Percentiles rank a stretch among this genome's conserved stretches.
Evolutionary conservation across 768 basidiomycete genomes (phyloP).

Genomic region (Boletus subparvulus): DNA sequence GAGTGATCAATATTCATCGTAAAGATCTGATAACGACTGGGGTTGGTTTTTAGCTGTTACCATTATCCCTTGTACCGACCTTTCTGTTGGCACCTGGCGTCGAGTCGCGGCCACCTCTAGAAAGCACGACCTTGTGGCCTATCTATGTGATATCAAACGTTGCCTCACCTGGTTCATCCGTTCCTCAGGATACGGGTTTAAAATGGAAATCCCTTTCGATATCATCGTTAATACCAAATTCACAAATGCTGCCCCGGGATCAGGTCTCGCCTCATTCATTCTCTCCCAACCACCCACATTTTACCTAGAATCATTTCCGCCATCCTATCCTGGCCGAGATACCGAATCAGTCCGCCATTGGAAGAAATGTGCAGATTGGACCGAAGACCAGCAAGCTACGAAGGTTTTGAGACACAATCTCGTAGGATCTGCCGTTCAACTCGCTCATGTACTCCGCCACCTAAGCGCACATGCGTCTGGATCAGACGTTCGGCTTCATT

Average conservation of each 20-base stretch:
- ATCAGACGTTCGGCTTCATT: slow-evolving; percentile 37
- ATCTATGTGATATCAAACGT: slow-evolving; percentile 64
- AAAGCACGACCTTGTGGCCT: slow-evolving; percentile 71
- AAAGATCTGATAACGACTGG: background rate
- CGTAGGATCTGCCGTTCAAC: slow-evolving; percentile 60
- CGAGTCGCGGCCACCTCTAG: slow-evolving; percentile 57
- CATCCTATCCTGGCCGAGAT: slow-evolving; percentile 31
- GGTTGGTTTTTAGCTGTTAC: slow-evolving; percentile 53
- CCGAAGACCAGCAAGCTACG: slow-evolving; percentile 68
- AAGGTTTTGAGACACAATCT: slow-evolving; percentile 63
- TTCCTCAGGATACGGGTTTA: slow-evolving; percentile 71
- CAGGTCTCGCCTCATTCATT: slow-evolving; percentile 60
- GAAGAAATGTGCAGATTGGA: slow-evolving; percentile 75
- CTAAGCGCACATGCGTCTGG: slow-evolving; percentile 36
- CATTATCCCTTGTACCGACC: slow-evolving; percentile 72
- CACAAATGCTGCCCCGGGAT: slow-evolving; percentile 50
- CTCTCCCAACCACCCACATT: slow-evolving; percentile 69
- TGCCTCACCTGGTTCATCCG: slow-evolving; percentile 80
- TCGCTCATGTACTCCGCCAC: slow-evolving; percentile 54
- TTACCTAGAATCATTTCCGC: slow-evolving; percentile 53
- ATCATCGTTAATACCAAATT: slow-evolving; percentile 59
- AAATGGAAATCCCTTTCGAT: slow-evolving; percentile 80
- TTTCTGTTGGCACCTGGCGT: slow-evolving; percentile 77
- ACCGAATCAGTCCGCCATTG: slow-evolving; percentile 43
- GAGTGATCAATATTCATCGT: slow-evolving; percentile 30